These are phyloP conservation scores for Penicillium sclerotigenum DNA, from an alignment of 2,329 filamentous ascomycete species.

Conservation along the genomic window DNA sequence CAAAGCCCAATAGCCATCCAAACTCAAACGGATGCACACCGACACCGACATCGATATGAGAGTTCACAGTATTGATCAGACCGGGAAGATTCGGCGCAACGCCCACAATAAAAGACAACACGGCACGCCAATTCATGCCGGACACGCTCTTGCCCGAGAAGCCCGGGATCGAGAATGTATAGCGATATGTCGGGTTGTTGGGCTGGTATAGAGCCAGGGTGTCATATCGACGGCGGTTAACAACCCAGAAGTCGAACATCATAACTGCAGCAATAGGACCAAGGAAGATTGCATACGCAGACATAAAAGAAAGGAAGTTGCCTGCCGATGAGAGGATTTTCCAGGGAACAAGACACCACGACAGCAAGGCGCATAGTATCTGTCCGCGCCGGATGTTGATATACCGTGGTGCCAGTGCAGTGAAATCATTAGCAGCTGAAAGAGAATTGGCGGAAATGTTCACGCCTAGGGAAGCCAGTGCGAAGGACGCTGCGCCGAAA, in stretches of 20 bases:
- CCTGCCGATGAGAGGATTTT: conserved; percentile 60
- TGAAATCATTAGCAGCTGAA: conserved; percentile 54
- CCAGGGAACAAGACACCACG: conserved; percentile 63
- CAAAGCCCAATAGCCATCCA: conserved; percentile 65
- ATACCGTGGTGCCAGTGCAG: conserved; percentile 52
- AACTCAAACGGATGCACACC: conserved; percentile 61
- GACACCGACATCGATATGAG: conserved; percentile 36
- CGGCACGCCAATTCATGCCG: conserved; percentile 60
- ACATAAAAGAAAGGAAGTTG: conserved; percentile 64
- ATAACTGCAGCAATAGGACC: conserved; percentile 63
- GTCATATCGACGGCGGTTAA: conserved; percentile 51
- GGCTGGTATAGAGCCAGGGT: conserved; percentile 53
- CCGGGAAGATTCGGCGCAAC: conserved; percentile 58
- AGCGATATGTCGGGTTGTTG: conserved; percentile 48
- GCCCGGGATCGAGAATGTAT: conserved; percentile 31
- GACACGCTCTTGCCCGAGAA: conserved; percentile 22
- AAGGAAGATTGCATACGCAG: conserved; percentile 63
- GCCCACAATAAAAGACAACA: conserved; percentile 56
- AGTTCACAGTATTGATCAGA: conserved; percentile 47
- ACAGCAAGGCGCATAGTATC: conserved; percentile 53
- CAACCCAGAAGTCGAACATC: conserved; percentile 58
- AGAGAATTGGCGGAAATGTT: conserved; percentile 56
- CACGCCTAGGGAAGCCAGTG: conserved; percentile 54
- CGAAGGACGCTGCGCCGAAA: conserved; percentile 54
- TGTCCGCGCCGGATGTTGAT: conserved; percentile 58